A percentile compares a stretch with the other conserved stretches of the same genome.
phyloP scores from a whole-genome alignment of 331 rosid species.

The Dryas integrifolia region DNA sequence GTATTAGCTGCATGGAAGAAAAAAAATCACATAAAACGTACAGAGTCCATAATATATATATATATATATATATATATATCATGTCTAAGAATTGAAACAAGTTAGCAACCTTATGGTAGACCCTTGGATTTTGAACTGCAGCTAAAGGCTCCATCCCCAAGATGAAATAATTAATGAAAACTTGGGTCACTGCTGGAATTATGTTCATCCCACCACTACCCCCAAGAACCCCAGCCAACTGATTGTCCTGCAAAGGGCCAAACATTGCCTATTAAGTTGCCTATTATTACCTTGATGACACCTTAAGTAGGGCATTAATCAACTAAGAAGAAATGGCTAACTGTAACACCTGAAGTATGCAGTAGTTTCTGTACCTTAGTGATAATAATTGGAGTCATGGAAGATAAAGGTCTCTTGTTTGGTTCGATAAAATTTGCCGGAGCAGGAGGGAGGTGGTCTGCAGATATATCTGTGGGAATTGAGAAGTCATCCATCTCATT shows the following conservation, averaged over 20 bases:
- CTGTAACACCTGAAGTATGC: neutral
- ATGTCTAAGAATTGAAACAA: slow-evolving; percentile 15
- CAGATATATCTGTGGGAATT: slow-evolving; percentile 55
- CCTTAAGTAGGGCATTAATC: neutral
- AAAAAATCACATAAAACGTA: slow-evolving; percentile 21
- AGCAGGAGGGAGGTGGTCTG: slow-evolving; percentile 75
- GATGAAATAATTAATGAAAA: slow-evolving; percentile 65
- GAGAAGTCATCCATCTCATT: slow-evolving; percentile 93
- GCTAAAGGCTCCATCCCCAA: slow-evolving; percentile 71
- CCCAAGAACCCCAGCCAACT: slow-evolving; percentile 71
- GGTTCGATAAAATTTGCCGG: slow-evolving; percentile 82
- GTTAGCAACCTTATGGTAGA: slow-evolving; percentile 58
- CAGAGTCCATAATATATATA: neutral
- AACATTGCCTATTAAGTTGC: neutral
- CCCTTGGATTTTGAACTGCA: slow-evolving; percentile 74
- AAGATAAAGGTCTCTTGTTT: slow-evolving; percentile 80
- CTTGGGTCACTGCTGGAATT: slow-evolving; percentile 68
- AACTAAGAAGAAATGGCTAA: too few relatives aligned
- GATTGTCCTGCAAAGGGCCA: slow-evolving; percentile 53
- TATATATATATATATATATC: too few relatives aligned
- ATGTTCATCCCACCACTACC: slow-evolving; percentile 89
- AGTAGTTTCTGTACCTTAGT: slow-evolving; percentile 49
- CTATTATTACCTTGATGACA: neutral
- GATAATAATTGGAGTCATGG: slow-evolving; percentile 81
- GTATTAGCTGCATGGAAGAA: slow-evolving; percentile 60